phyloP scores from a whole-genome alignment of 1,139 yeast genomes.

The Debaryomycetaceae sp. region DNA sequence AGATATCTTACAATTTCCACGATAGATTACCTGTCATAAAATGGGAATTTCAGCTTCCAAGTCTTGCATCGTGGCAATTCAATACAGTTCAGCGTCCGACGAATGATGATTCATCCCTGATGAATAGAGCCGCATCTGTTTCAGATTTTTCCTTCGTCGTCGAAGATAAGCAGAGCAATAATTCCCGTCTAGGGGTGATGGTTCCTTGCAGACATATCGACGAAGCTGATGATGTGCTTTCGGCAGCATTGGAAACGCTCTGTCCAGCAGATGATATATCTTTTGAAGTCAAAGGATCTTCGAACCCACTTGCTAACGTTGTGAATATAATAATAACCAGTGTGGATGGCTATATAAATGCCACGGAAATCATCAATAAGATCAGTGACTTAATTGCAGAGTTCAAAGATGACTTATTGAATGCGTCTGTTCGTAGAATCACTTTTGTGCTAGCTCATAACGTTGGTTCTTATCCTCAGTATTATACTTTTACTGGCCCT shows the following conservation, averaged over 20 bases:
- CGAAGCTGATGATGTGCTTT: slow-evolving; percentile 79
- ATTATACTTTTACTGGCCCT: slow-evolving; percentile 93
- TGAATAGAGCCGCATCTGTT: slow-evolving; percentile 88
- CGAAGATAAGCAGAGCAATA: slow-evolving; percentile 40
- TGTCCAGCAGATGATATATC: slow-evolving; percentile 45
- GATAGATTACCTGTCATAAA: slow-evolving; percentile 67
- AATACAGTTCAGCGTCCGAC: slow-evolving; percentile 58
- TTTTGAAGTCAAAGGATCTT: slow-evolving; percentile 25
- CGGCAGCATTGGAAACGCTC: slow-evolving; percentile 71
- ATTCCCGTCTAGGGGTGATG: slow-evolving; percentile 79
- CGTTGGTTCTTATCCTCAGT: slow-evolving; percentile 87
- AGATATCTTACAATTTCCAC: slow-evolving; percentile 60
- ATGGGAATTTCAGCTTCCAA: slow-evolving; percentile 90
- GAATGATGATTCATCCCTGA: slow-evolving; percentile 28
- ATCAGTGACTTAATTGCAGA: slow-evolving; percentile 67
- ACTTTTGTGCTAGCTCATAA: slow-evolving; percentile 84
- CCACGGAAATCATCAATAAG: slow-evolving; percentile 62
- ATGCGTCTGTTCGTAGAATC: slow-evolving; percentile 81
- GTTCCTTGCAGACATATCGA: slow-evolving; percentile 82
- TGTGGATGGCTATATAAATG: slow-evolving; percentile 70
- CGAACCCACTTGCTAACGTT: slow-evolving; percentile 60
- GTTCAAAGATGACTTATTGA: slow-evolving; percentile 62
- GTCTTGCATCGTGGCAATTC: slow-evolving; percentile 59
- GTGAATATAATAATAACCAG: slow-evolving; percentile 75
- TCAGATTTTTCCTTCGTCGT: slow-evolving; percentile 87